Percentiles rank a stretch among this genome's conserved stretches.
Conservation (phyloP, 805 yeast species). For the Torulaspora maleeae region DNA sequence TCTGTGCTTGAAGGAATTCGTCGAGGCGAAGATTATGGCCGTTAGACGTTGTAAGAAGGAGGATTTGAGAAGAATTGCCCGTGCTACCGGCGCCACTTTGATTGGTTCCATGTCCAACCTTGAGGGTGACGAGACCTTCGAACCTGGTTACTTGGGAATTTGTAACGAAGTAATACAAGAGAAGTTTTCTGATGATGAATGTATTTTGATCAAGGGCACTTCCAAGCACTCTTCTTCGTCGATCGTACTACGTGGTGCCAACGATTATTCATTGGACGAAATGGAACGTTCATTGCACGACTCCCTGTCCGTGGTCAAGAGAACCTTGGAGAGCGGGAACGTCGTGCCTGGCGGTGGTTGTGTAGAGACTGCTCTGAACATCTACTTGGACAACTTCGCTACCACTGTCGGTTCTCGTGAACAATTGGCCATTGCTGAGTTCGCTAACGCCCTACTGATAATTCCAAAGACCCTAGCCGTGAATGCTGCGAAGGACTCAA, state of each 20-base stretch:
- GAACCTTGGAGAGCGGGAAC: conserved; percentile 88
- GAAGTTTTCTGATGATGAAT: conserved; percentile 91
- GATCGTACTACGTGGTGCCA: conserved; percentile 90
- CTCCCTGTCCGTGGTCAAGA: conserved; percentile 87
- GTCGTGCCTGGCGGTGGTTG: conserved; percentile 99
- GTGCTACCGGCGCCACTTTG: conserved; percentile 96
- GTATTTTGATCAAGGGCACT: conserved; percentile 86
- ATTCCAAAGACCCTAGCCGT: conserved; percentile 96
- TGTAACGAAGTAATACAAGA: conserved; percentile 92
- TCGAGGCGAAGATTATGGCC: conserved; percentile 88
- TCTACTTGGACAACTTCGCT: conserved; percentile 93
- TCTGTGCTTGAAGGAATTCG: conserved; percentile 83
- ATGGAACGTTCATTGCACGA: conserved; percentile 98
- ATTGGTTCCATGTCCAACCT: conserved; percentile 82
- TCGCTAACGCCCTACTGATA: conserved; percentile 81
- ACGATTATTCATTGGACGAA: conserved; percentile 92
- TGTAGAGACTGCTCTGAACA: conserved; percentile 94
- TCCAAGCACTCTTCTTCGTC: conserved; percentile 88
- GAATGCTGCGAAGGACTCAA: conserved; percentile 95
- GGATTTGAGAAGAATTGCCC: conserved; percentile 92
- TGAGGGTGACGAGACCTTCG: conserved; percentile 94
- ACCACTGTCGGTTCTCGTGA: conserved; percentile 97
- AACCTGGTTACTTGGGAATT: conserved; percentile 73
- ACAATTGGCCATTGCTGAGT: conserved; percentile 96
- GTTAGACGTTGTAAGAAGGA: conserved; percentile 97